These are phyloP conservation scores for Pleurotus citrinopileatus DNA, from an alignment of 768 basidiomycete species.

Conservation along the genomic window DNA sequence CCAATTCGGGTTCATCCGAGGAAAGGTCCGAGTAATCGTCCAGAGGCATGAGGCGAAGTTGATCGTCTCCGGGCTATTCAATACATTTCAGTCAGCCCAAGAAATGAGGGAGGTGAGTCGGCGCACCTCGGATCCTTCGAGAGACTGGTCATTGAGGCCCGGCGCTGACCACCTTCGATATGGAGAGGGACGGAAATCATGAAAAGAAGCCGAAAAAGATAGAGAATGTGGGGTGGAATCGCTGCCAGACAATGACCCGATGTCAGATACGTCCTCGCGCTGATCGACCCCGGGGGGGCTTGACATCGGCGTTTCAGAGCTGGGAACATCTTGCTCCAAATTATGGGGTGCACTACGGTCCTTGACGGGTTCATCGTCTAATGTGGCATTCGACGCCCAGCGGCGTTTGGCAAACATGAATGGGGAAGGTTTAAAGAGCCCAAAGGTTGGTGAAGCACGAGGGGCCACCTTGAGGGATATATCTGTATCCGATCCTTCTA, in stretches of 20 bases:
- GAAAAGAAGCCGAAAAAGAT: conserved; percentile 9
- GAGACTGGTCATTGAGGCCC: neutral
- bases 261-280: conserved; percentile 2
- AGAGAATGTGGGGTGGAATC: neutral
- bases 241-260: neutral
- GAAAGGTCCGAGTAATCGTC: conserved; percentile 18
- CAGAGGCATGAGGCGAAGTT: conserved; percentile 10
- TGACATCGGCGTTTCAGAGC: neutral
- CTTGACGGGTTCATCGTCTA: conserved; percentile 28
- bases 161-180: conserved; percentile 7
- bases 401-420: conserved; percentile 60
- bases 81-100: neutral
- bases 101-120: neutral
- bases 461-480: conserved; percentile 15
- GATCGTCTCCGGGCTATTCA: neutral
- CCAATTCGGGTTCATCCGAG: conserved; percentile 5
- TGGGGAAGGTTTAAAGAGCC: conserved; percentile 61
- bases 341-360: neutral
- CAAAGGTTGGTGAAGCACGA: conserved; percentile 27
- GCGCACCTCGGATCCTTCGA: conserved; percentile 1
- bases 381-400: conserved; percentile 46
- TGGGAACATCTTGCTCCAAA: neutral
- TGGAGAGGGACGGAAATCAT: neutral
- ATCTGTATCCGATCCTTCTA: conserved; percentile 10
- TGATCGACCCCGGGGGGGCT: neutral